Percentiles rank a stretch among this genome's conserved stretches.
Evolutionary conservation across 192 early-diverging fungal species (phyloP).

Genomic region (Spizellomyces punctatus): DNA sequence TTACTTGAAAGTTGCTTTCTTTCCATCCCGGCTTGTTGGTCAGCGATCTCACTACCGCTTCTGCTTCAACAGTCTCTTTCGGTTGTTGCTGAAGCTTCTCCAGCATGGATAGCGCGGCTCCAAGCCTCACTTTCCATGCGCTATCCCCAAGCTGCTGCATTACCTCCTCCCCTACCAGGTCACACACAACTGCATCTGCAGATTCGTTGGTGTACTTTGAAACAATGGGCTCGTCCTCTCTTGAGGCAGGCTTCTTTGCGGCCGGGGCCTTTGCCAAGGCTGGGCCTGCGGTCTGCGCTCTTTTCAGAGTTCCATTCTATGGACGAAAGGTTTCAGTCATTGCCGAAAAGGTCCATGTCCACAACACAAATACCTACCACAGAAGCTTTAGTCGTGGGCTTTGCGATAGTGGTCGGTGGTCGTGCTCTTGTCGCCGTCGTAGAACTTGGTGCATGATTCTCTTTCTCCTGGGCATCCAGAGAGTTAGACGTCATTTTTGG

Average conservation of each 20-base stretch:
- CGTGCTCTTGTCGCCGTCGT: background rate
- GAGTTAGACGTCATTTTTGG: background rate
- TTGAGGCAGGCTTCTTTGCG: conserved; percentile 40
- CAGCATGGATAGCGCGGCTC: conserved; percentile 71
- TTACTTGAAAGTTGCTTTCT: conserved; percentile 97
- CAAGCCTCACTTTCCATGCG: conserved; percentile 89
- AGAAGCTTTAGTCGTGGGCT: background rate
- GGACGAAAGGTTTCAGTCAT: background rate
- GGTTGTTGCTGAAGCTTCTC: conserved; percentile 61
- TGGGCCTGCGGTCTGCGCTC: conserved; percentile 5
- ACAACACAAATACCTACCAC: background rate
- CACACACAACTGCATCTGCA: conserved; percentile 62
- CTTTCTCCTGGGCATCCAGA: background rate
- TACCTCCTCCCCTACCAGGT: conserved; percentile 60
- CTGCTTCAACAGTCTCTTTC: conserved; percentile 65
- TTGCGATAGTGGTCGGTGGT: background rate
- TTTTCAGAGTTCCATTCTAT: conserved; percentile 11
- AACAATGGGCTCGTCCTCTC: conserved; percentile 52
- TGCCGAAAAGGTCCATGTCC: background rate
- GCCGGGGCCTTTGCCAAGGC: conserved; percentile 3
- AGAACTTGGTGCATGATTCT: background rate
- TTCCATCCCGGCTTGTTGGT: conserved; percentile 92
- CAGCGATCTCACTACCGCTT: conserved; percentile 80
- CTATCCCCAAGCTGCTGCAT: conserved; percentile 66
- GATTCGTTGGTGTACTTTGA: conserved; percentile 73